A percentile compares a stretch with the other conserved stretches of the same genome.
These are phyloP conservation scores for Cardamine chenopodiifolia DNA, from an alignment of 345 rosid genomes.

Conservation along the genomic window DNA sequence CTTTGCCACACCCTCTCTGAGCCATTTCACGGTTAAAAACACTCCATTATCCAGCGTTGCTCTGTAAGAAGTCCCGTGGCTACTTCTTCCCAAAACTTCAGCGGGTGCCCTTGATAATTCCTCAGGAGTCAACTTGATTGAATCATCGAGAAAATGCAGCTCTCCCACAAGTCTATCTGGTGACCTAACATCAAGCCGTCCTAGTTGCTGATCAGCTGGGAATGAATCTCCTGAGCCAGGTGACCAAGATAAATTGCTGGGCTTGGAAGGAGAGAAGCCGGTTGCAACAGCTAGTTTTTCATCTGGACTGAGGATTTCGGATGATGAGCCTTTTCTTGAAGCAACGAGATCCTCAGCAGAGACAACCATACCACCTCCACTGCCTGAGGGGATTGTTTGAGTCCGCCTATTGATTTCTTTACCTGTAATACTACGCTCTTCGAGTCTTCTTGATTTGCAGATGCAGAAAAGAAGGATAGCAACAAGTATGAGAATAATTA, in stretches of 20 bases:
- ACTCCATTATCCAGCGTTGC: slow-evolving; percentile 90
- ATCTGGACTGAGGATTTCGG: slow-evolving; percentile 77
- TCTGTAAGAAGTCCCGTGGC: slow-evolving; percentile 95
- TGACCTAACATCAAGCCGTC: slow-evolving; percentile 84
- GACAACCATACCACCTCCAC: slow-evolving; percentile 69
- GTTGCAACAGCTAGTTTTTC: slow-evolving; percentile 67
- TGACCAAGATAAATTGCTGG: slow-evolving; percentile 80
- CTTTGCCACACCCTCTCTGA: slow-evolving; percentile 97
- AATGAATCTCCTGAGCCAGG: slow-evolving; percentile 94
- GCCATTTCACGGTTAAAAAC: slow-evolving; percentile 92
- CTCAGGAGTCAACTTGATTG: slow-evolving; percentile 85
- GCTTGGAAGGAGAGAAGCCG: slow-evolving; percentile 91
- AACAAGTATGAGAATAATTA: slow-evolving; percentile 71
- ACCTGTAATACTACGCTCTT: slow-evolving; percentile 49
- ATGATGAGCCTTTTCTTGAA: slow-evolving; percentile 78
- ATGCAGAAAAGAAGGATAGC: slow-evolving; percentile 70
- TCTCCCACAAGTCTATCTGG: slow-evolving; percentile 92
- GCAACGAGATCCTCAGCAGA: slow-evolving; percentile 87
- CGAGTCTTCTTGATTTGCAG: slow-evolving; percentile 56
- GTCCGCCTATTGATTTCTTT: slow-evolving; percentile 54
- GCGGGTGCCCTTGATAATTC: slow-evolving; percentile 97
- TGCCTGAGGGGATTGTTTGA: slow-evolving; percentile 56
- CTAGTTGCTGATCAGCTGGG: slow-evolving; percentile 71
- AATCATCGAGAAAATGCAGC: slow-evolving; percentile 88
- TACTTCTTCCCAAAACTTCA: slow-evolving; percentile 95